A percentile compares a stretch with the other conserved stretches of the same genome.
These are phyloP conservation scores for Aspergillus fructus DNA, from an alignment of 2,329 filamentous ascomycete species.

Conservation along the genomic window DNA sequence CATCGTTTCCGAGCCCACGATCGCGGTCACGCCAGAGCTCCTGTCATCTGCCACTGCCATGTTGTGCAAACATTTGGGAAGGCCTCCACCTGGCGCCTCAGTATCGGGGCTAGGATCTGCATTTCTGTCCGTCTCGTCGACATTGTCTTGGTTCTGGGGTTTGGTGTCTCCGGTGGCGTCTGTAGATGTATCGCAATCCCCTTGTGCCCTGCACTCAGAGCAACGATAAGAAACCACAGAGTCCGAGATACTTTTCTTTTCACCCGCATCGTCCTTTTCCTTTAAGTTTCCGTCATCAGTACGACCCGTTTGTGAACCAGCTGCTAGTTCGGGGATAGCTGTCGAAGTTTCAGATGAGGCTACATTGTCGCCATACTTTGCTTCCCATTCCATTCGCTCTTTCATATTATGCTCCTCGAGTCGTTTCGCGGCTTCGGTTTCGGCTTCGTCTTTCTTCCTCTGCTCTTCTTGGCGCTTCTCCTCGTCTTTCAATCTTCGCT, in stretches of 20 bases:
- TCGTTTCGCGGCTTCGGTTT: slow-evolving; percentile 68
- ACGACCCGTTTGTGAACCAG: slow-evolving; percentile 13
- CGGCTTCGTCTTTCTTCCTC: slow-evolving; percentile 60
- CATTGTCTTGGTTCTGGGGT: slow-evolving; percentile 1
- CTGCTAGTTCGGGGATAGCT: slow-evolving; percentile 25
- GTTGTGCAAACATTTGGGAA: slow-evolving; percentile 22
- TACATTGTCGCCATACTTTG: slow-evolving; percentile 63
- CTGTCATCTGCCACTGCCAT: slow-evolving; percentile 45
- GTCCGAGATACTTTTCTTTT: slow-evolving; percentile 25
- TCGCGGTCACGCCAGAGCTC: slow-evolving; percentile 68
- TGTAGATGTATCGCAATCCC: slow-evolving; percentile 16
- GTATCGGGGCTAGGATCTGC: neutral
- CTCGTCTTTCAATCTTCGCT: slow-evolving; percentile 49
- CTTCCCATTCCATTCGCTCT: slow-evolving; percentile 67
- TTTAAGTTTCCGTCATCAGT: slow-evolving; percentile 14
- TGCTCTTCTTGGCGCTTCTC: slow-evolving; percentile 51
- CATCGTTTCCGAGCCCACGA: slow-evolving; percentile 38
- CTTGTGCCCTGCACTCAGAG: slow-evolving; percentile 20
- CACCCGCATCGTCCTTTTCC: slow-evolving; percentile 23
- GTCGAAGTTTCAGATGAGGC: slow-evolving; percentile 19
- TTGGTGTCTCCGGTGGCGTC: slow-evolving; percentile 7
- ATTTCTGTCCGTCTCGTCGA: neutral
- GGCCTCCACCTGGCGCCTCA: neutral
- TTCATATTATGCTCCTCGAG: slow-evolving; percentile 46
- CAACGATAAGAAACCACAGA: slow-evolving; percentile 20